Evolutionary conservation across 2,329 filamentous ascomycete species (phyloP), one percentile per base, ranked within the genome.

Genomic region (Verticillium klebahnii): DNA sequence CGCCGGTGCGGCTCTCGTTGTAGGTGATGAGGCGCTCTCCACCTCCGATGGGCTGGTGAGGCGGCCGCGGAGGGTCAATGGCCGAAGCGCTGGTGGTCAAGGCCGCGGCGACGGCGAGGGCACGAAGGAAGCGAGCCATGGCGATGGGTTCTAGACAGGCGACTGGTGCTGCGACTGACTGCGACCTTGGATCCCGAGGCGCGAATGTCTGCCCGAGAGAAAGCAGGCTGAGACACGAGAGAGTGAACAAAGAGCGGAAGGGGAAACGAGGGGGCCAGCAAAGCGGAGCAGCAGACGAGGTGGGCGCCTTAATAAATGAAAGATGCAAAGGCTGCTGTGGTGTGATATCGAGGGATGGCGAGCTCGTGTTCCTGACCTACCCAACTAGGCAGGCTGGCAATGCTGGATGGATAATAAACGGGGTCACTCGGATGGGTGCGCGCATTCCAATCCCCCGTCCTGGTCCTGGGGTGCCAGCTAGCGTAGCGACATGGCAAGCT

Each of bases 11-110:
- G 0, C 85, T 87, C 69, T 87, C 81, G 68, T 87, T 87, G 78
- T 84, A 89, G 0, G 77, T 83, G 62, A 89, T 73, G 7, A 86
- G 77, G 58, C 82, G 83, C 34, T 80, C 76, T 8, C 85, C 85
- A 64, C 80, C 81, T 25, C 85, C 84, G 4, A 77, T 75, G 4
- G 86, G 85, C 60, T 85, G 82, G 63, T 81, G 76, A 9, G 85
- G 82, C 58, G 79, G 74, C 36, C 85, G 80, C 5, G 82, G 77
- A 56, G 83, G 82, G 31, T 84, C 78, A 19, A 52, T 25, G 45
- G 45, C 45, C 45, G 45, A 52, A 9, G n/a, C 19, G 45, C 45
- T 52, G 59, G 57, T 57, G 40, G 61, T 52, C 25, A 58, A 56
- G n/a, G 56, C 59, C 25, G 32, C 45, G 40, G 40, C 62, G 34